Percentiles rank a stretch among this genome's conserved stretches.
phyloP scores from a whole-genome alignment of 2,329 filamentous ascomycete genomes.

The Blumeria hordei region DNA sequence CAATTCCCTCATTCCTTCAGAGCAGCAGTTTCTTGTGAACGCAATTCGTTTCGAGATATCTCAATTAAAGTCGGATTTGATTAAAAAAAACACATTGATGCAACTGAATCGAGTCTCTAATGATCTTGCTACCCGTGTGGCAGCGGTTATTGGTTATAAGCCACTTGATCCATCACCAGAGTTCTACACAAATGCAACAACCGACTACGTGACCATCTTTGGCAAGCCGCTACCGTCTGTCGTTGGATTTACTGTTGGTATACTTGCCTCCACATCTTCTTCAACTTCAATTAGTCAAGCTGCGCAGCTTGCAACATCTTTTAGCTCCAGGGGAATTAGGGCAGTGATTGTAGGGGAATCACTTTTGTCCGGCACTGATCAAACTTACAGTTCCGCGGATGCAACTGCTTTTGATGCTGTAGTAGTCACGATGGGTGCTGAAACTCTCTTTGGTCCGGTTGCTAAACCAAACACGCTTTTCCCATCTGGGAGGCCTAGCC shows the following conservation, averaged over 20 bases:
- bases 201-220: conserved; percentile 33
- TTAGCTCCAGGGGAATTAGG: conserved; percentile 27
- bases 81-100: conserved; percentile 39
- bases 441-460: conserved; percentile 23
- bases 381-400: conserved; percentile 40
- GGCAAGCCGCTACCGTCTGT: conserved; percentile 32
- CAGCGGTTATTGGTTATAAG: conserved; percentile 30
- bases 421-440: conserved; percentile 30
- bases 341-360: conserved; percentile 36
- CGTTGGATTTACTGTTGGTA: conserved; percentile 36
- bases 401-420: conserved; percentile 37
- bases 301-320: conserved; percentile 22
- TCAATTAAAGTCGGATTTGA: conserved; percentile 28
- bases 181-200: conserved; percentile 47
- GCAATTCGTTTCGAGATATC: conserved; percentile 48
- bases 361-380: conserved; percentile 27
- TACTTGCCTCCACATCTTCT: conserved; percentile 26
- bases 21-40: conserved; percentile 50
- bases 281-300: conserved; percentile 24
- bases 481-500: conserved; percentile 34
- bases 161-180: conserved; percentile 33
- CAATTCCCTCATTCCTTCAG: conserved; percentile 40
- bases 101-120: conserved; percentile 47
- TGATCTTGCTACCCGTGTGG: conserved; percentile 41
- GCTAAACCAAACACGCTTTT: conserved; percentile 27